Percentiles rank a stretch among this genome's conserved stretches.
Conservation (phyloP, 2,329 filamentous ascomycete genomes). For the Xylariales sp. region DNA sequence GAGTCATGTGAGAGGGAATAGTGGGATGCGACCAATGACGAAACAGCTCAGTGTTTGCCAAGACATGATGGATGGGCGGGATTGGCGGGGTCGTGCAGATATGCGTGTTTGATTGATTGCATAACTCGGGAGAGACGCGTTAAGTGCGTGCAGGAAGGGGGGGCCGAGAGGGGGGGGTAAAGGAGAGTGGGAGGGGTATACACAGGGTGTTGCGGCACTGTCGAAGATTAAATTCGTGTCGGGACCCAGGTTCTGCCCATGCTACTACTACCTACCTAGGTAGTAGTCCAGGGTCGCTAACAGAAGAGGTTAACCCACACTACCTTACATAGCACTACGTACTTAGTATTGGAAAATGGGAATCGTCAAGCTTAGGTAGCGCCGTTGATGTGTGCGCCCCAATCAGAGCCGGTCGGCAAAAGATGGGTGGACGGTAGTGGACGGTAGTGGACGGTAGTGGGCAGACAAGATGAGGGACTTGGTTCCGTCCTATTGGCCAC, state of each 20-base stretch:
- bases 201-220: neutral
- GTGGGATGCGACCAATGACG: constrained; percentile 29
- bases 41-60: constrained; percentile 25
- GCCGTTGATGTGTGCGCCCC: constrained; percentile 27
- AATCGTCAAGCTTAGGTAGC: neutral
- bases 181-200: neutral
- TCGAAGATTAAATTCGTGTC: neutral
- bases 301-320: neutral
- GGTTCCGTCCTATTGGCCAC: constrained; percentile 20
- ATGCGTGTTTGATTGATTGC: constrained; percentile 39
- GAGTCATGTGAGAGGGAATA: constrained; percentile 33
- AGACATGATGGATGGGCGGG: constrained; percentile 21
- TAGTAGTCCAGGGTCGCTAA: neutral
- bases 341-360: neutral
- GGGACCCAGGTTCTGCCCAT: neutral
- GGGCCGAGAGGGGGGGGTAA: neutral
- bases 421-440: constrained; percentile 13
- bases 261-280: too few species aligned
- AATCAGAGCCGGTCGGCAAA: constrained; percentile 19
- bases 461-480: constrained; percentile 14
- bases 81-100: constrained; percentile 34
- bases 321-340: neutral
- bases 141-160: constrained; percentile 38
- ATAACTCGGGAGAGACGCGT: constrained; percentile 34
- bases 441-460: too few species aligned